Evolutionary conservation across 768 basidiomycete genomes (phyloP), one percentile per base, ranked within the genome.

Genomic region (Tricholoma matsutake): DNA sequence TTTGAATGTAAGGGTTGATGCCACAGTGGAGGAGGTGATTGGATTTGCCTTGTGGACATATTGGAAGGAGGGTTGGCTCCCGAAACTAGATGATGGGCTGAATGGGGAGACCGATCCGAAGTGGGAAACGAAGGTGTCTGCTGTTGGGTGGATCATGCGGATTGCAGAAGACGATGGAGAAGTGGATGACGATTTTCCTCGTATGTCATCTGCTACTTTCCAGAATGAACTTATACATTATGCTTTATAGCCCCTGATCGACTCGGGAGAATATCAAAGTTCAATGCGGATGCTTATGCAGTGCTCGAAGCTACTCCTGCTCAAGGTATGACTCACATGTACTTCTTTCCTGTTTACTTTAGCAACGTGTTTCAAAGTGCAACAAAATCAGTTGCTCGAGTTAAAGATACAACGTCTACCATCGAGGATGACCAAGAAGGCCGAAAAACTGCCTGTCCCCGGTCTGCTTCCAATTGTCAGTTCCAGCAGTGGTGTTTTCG

Each of bases 121-220:
- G 67, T 79, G 83, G 74, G 76, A 78, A 16, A 79, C 79, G 1
- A 79, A 76, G 64, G 76, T 93, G 53, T 89, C 86, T 49, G 90
- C 92, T 0, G 79, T 91, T 3, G 94, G 93, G 1, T 99, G 97
- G 96, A 88, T 93, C 39, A 72, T 99, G 75, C 79, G 94, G 61
- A 94, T 98, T 58, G 92, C 94, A 1, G 97, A 99, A 68, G 92
- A 95, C 49, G 96, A 98, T 71, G 97, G 97, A 14, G 96, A 98
- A 72, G 94, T 98, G 0, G 97, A 99, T 71, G 97, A 98, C 71
- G 97, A 99, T 76, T 98, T 96, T 70, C 97, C 96, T 22, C 91
- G 96, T 96, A 72, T 67, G 92, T 80, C 55, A 54, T 32, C 18
- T 47, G 47, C 7, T 31, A n/a, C 41, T 31, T 58, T 52, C 16